These are phyloP conservation scores for Ustilago cynodontis DNA, from an alignment of 1,284 basidiomycete genomes.

Conservation along the genomic window DNA sequence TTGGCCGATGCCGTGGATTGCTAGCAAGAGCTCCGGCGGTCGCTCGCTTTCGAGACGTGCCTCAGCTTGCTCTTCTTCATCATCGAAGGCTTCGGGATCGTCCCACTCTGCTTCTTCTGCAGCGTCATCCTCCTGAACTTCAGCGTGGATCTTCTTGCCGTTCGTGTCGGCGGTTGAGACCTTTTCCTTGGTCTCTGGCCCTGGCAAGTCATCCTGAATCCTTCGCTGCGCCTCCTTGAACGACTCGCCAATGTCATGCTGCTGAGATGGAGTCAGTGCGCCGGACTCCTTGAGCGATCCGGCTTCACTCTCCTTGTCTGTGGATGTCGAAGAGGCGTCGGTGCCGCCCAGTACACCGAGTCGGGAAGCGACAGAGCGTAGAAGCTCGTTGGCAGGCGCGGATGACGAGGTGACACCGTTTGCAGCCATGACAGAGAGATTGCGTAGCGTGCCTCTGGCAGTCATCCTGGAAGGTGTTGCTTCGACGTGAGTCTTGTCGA, in stretches of 20 bases:
- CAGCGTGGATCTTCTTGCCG: slow-evolving; percentile 17
- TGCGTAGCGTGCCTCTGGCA: slow-evolving; percentile 31
- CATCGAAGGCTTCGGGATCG: slow-evolving; percentile 51
- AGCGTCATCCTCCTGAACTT: slow-evolving; percentile 17
- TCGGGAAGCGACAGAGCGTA: slow-evolving; percentile 46
- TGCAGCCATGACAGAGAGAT: slow-evolving; percentile 34
- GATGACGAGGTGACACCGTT: slow-evolving; percentile 26
- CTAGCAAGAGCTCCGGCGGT: slow-evolving; percentile 43
- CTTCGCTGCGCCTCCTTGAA: slow-evolving; percentile 53
- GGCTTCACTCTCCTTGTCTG: slow-evolving; percentile 13
- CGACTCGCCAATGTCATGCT: slow-evolving; percentile 41
- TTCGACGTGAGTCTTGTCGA: slow-evolving; percentile 43
- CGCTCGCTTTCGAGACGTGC: slow-evolving; percentile 29
- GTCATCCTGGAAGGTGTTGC: slow-evolving; percentile 25
- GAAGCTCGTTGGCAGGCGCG: slow-evolving; percentile 47
- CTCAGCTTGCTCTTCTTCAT: slow-evolving; percentile 41
- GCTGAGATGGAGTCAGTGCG: slow-evolving; percentile 30
- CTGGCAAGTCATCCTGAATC: slow-evolving; percentile 37
- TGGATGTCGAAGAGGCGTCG: slow-evolving; percentile 6
- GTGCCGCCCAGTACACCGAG: slow-evolving; percentile 38
- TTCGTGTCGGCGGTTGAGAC: background rate
- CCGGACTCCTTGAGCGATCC: slow-evolving; percentile 23
- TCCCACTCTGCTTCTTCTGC: slow-evolving; percentile 39
- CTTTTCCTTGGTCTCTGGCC: slow-evolving; percentile 1
- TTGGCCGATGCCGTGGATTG: slow-evolving; percentile 66